Base-by-base conservation (phyloP, 306 rosid genomes). In the Inga oerstediana region DNA sequence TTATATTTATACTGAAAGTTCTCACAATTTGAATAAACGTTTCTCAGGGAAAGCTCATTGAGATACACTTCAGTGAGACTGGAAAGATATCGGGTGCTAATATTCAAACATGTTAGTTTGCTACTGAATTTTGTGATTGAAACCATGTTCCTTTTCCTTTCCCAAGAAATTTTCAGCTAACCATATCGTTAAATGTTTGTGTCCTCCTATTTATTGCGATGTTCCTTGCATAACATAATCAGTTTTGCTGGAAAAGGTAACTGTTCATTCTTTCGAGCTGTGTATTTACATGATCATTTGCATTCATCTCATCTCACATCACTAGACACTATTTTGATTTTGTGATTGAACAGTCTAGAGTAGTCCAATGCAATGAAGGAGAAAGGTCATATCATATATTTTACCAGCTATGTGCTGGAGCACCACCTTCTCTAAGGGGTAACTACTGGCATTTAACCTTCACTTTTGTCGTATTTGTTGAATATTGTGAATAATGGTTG, bases 201-300 rank as follows among this genome's bases (percentile, higher is more conserved):
- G 16, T 81, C 66, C 39, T 46, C 79, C 37, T 86, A 76, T 71
- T 85, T 75, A 85, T 77, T 59, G 85, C 84, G 81, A 59, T 84
- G 82, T 80, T 72, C 62, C 72, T 49, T 74, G 80, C 22, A 61
- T 82, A 70, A 67, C 74, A 46, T 79, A 64, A 77, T 82, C 90
- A 96, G 99, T 96, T 91, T 92, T 96, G 90, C 92, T 96, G 75
- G 99, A 96, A 90, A 96, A 96, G 99, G 99, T 96, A 92, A 86
- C 49, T 70, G 44, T 84, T 85, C 62, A 22, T 58, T 81, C 74
- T 86, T 80, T 72, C 76, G 46, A 24, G 65, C 71, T 54, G 82
- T 77, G 58, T 79, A 51, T 75, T 79, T 70, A 35, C 64, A 56
- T 76, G 75, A 61, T 82, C 45, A 58, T 77, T 79, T 77, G 14